Evolutionary conservation across 495 filamentous ascomycete genomes (phyloP).

Genomic region (Annulohypoxylon maeteangense): DNA sequence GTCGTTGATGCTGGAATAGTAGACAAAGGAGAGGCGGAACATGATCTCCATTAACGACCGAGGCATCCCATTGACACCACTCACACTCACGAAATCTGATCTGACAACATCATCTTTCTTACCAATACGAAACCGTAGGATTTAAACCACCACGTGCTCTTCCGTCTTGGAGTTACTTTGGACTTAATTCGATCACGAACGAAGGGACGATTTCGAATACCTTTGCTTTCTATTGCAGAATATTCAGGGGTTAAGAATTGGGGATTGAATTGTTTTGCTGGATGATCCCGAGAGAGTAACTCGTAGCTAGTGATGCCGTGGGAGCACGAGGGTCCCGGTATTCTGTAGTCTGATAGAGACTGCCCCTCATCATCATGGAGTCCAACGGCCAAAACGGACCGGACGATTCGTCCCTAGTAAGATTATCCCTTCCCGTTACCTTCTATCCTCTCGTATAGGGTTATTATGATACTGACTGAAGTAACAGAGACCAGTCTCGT

Average conservation of each 20-base stretch:
- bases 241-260: not conserved
- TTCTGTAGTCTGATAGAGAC: constrained; percentile 45
- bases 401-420: constrained; percentile 71
- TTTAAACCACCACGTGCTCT: constrained; percentile 27
- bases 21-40: constrained; percentile 26
- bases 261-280: constrained; percentile 6
- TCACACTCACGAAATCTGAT: constrained; percentile 21
- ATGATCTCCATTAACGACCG: constrained; percentile 30
- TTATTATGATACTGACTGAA: constrained; percentile 42
- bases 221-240: constrained; percentile 6
- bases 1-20: constrained; percentile 10
- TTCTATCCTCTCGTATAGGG: not conserved
- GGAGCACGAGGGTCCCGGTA: constrained; percentile 34
- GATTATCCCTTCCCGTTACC: constrained; percentile 19
- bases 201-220: not conserved
- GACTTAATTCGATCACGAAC: constrained; percentile 16
- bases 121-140: constrained; percentile 15
- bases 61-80: constrained; percentile 26
- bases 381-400: constrained; percentile 56
- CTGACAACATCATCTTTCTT: constrained; percentile 27
- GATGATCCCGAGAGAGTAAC: constrained; percentile 21
- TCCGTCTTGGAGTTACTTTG: constrained; percentile 18
- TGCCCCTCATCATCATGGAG: constrained; percentile 53
- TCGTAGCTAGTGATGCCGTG: constrained; percentile 41
- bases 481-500: constrained; percentile 81